These are phyloP conservation scores for Dinochytrium kinnereticum DNA, from an alignment of 371 early-diverging fungal species.

Conservation along the genomic window DNA sequence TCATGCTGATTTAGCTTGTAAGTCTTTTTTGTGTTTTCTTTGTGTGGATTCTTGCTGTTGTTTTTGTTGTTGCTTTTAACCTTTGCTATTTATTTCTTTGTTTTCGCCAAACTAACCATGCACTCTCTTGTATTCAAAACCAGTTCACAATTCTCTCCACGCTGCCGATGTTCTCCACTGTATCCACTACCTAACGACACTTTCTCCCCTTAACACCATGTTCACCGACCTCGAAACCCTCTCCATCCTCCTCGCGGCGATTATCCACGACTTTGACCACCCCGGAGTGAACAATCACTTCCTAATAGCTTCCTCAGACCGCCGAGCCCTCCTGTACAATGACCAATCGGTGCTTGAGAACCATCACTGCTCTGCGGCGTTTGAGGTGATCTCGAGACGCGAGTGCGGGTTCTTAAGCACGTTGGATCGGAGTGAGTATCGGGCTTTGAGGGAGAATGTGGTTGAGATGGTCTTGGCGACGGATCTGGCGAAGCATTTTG, in stretches of 20 bases:
- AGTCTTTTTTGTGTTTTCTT: slow-evolving; percentile 21
- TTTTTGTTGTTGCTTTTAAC: slow-evolving; percentile 6
- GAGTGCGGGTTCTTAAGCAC: slow-evolving; percentile 46
- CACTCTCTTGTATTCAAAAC: too few species aligned
- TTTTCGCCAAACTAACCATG: too few species aligned
- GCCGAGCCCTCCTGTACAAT: slow-evolving; percentile 89
- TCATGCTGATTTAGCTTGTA: slow-evolving; percentile 48
- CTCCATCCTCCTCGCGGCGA: slow-evolving; percentile 55
- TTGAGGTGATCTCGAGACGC: slow-evolving; percentile 66
- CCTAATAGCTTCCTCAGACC: slow-evolving; percentile 71
- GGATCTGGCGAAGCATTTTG: slow-evolving; percentile 57
- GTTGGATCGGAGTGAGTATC: slow-evolving; percentile 41
- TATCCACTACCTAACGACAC: slow-evolving; percentile 48
- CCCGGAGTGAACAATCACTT: slow-evolving; percentile 61
- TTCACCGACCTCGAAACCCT: slow-evolving; percentile 55
- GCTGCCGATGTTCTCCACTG: slow-evolving; percentile 63
- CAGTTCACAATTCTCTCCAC: slow-evolving; percentile 59
- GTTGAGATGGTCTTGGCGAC: slow-evolving; percentile 62
- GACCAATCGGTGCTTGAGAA: slow-evolving; percentile 93
- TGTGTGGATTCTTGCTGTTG: background rate
- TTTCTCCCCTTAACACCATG: slow-evolving; percentile 31
- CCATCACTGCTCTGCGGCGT: slow-evolving; percentile 88
- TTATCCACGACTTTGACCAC: slow-evolving; percentile 59
- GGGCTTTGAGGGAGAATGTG: slow-evolving; percentile 41
- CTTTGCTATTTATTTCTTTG: background rate